Percentiles rank a stretch among this genome's conserved stretches.
Conservation (phyloP, 2,329 filamentous ascomycete genomes). For the Pseudopithomyces chartarum region DNA sequence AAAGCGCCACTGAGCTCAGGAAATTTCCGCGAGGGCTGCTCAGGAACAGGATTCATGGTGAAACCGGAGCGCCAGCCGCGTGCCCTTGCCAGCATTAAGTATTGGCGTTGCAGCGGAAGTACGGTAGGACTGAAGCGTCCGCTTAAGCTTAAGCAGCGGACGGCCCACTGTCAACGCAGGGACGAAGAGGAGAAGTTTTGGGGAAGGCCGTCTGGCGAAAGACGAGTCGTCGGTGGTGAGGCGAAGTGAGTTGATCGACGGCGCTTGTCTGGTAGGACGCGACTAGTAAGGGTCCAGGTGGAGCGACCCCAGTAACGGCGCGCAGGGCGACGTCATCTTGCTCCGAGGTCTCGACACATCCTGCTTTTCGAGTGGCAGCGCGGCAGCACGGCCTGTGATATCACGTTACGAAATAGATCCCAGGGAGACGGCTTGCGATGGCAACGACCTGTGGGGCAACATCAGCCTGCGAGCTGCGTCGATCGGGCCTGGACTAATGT, state of each 20-base stretch:
- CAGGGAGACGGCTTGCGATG: constrained; percentile 25
- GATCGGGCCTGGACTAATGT: constrained; percentile 38
- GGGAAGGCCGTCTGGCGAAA: not conserved
- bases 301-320: constrained; percentile 1
- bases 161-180: not conserved
- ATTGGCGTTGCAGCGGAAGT: not conserved
- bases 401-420: constrained; percentile 2
- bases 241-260: constrained; percentile 2
- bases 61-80: constrained; percentile 2
- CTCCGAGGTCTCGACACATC: not conserved
- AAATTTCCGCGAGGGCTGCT: not conserved
- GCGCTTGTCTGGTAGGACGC: not conserved
- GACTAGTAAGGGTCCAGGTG: not conserved
- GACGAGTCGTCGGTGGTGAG: not conserved
- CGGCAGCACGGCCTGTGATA: constrained; percentile 1
- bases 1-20: not conserved
- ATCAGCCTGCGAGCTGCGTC: constrained; percentile 25
- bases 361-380: not conserved
- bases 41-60: constrained; percentile 11
- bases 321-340: not conserved
- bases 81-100: not conserved
- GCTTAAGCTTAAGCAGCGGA: not conserved
- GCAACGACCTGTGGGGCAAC: constrained; percentile 19
- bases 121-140: not conserved
- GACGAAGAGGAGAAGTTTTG: not conserved